A percentile compares a stretch with the other conserved stretches of the same genome.
Evolutionary conservation across 352 stramenopile genomes (phyloP).

Genomic region (Globisporangium cederbergense): DNA sequence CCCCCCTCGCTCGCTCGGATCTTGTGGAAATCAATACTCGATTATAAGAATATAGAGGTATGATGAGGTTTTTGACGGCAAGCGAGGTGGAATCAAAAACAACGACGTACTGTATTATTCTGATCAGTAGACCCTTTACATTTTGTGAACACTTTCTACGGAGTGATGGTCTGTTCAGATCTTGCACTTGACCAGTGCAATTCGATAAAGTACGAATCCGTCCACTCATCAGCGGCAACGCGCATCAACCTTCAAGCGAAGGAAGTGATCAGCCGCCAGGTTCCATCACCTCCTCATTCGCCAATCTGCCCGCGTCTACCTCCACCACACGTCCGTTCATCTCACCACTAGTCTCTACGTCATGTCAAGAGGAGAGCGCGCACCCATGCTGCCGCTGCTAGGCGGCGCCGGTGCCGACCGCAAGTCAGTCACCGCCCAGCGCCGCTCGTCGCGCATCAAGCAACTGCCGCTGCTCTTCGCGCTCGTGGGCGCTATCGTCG

Average conservation of each 20-base stretch:
- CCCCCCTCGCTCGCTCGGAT: background rate
- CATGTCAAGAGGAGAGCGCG: slow-evolving; percentile 19
- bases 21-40: background rate
- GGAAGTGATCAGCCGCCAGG: slow-evolving; percentile 1
- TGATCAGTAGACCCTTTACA: background rate
- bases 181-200: background rate
- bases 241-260: background rate
- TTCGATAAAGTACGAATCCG: background rate
- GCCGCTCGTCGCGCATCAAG: slow-evolving; percentile 11
- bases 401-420: background rate
- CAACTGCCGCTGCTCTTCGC: slow-evolving; percentile 33
- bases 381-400: slow-evolving; percentile 27
- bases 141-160: no score
- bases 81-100: background rate
- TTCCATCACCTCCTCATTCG: slow-evolving; percentile 1
- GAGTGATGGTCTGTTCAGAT: background rate
- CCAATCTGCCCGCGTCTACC: background rate
- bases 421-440: background rate
- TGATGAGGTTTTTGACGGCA: background rate
- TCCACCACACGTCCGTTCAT: no score
- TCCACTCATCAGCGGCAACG: slow-evolving; percentile 5
- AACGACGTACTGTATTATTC: background rate
- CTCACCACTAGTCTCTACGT: background rate
- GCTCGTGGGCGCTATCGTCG: slow-evolving; percentile 26
- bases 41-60: background rate